A percentile compares a stretch with the other conserved stretches of the same genome.
These are phyloP conservation scores for Gracilaria vermiculophylla DNA, from an alignment of 23 red algal genomes.

Conservation along the genomic window DNA sequence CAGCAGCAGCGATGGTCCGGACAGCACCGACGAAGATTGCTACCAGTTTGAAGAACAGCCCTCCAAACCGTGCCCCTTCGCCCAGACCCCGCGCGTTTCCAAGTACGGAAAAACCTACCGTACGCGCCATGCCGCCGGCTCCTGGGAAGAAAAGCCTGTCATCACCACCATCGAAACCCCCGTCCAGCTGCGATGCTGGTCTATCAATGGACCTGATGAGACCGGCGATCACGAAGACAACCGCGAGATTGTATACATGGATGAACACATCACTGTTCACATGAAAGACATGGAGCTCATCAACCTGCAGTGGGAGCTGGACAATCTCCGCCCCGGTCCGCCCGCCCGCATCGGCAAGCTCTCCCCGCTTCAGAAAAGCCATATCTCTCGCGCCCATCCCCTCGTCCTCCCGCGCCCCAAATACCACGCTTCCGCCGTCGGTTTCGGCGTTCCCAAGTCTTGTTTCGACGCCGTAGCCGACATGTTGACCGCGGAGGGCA, in stretches of 20 bases:
- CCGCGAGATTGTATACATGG: not conserved
- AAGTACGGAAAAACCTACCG: not conserved
- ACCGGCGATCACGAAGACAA: not conserved
- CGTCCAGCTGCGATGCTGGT: not conserved
- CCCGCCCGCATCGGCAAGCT: not conserved
- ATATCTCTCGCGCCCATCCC: not conserved
- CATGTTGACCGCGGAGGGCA: not conserved
- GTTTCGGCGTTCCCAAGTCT: not conserved
- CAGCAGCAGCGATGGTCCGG: not conserved
- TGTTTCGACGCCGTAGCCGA: not conserved
- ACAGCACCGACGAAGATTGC: not conserved
- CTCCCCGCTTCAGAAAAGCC: not conserved
- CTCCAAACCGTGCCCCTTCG: not conserved
- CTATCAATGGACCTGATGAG: constrained; percentile 8
- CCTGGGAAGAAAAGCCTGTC: not conserved
- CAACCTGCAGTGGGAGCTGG: not conserved
- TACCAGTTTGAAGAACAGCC: not conserved
- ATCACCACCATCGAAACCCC: constrained; percentile 3
- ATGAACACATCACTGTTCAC: not conserved
- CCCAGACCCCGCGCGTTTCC: not conserved
- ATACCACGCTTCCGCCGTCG: not conserved
- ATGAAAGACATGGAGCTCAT: not conserved
- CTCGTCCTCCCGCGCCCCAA: not conserved
- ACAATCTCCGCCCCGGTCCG: not conserved
- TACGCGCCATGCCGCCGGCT: not conserved